Conservation (phyloP, 202 grass and related monocot species). For the Hordeum pubiflorum region DNA sequence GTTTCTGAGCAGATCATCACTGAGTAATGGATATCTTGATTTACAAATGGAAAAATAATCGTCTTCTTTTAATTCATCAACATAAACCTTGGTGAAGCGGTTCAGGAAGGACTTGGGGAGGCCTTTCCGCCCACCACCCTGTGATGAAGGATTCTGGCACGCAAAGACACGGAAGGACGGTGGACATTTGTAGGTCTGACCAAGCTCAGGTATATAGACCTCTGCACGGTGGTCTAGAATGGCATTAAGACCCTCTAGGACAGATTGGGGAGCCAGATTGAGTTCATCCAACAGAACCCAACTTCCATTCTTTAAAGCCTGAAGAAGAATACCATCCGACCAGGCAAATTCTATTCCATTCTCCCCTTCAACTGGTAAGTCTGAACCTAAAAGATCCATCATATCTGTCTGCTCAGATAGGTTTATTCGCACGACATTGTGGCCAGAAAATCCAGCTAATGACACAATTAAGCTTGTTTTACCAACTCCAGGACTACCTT, state of each 20-base stretch:
- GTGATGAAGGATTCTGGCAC: slow-evolving; percentile 87
- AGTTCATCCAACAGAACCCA: slow-evolving; percentile 99
- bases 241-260: slow-evolving; percentile 89
- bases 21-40: slow-evolving; percentile 42
- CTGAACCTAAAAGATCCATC: slow-evolving; percentile 97
- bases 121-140: slow-evolving; percentile 88
- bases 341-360: slow-evolving; percentile 87
- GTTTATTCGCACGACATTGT: slow-evolving; percentile 85
- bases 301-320: slow-evolving; percentile 91
- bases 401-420: slow-evolving; percentile 98
- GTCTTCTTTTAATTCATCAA: slow-evolving; percentile 72
- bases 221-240: slow-evolving; percentile 95
- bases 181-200: slow-evolving; percentile 73
- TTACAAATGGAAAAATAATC: slow-evolving; percentile 83
- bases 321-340: slow-evolving; percentile 96
- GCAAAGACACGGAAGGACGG: slow-evolving; percentile 82
- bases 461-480: slow-evolving; percentile 92
- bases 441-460: slow-evolving; percentile 68
- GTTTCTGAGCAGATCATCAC: slow-evolving; percentile 47
- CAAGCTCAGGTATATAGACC: slow-evolving; percentile 93
- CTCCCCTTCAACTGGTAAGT: slow-evolving; percentile 66
- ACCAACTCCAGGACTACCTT: slow-evolving; percentile 96
- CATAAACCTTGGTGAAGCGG: slow-evolving; percentile 96
- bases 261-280: slow-evolving; percentile 95
- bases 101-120: slow-evolving; percentile 92